Evolutionary conservation across 805 yeast species (phyloP), one percentile per base, ranked within the genome.

Genomic region (Yamadazyma ubonensis): DNA sequence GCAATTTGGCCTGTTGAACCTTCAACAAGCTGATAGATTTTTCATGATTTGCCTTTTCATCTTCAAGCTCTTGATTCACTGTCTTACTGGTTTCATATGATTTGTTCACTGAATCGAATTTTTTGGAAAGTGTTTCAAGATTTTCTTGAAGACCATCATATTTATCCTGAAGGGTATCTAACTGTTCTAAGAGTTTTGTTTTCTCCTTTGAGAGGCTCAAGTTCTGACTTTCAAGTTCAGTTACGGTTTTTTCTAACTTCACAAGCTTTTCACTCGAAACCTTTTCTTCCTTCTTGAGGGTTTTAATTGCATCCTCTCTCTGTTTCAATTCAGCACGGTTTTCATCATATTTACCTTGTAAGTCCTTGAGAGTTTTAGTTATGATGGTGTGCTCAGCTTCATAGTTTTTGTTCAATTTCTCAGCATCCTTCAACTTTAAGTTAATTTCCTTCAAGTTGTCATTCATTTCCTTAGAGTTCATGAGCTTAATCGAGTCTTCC

Each of bases 401-500:
- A 28, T 67, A 54, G 5, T 53, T 48, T 5, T 45, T 43, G 39
- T 63, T 64, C 4, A 49, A 42, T 21, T 54, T 57, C 44, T 67
- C 70, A 1, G 64, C 52, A 16, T 63, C 71, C 33, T 69, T 63
- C 33, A 69, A 48, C 40, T 69, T 67, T 17, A 47, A 51, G 39
- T 78, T 82, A 28, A 83, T 60, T 1, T 62, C 52, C 32, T 72
- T 71, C 17, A 87, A 62, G 42, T 83, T 76, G 17, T 77, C 79
- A 41, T 75, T 74, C 43, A 81, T 65, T 40, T 73, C 76, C 42
- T 76, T 77, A 3, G 79, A 69, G 53, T 79, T 82, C 29, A 75
- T 62, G 4, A 79, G 75, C 41, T 79, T 81, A 16, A 78, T 74
- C 5, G 82, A 75, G 32, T 81, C 86, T 44, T 70, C 78, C 10